Percentiles rank a stretch among this genome's conserved stretches.
Evolutionary conservation across 225 moss, liverwort and hornwort species (phyloP).

Genomic region (Physcomitrium patens): DNA sequence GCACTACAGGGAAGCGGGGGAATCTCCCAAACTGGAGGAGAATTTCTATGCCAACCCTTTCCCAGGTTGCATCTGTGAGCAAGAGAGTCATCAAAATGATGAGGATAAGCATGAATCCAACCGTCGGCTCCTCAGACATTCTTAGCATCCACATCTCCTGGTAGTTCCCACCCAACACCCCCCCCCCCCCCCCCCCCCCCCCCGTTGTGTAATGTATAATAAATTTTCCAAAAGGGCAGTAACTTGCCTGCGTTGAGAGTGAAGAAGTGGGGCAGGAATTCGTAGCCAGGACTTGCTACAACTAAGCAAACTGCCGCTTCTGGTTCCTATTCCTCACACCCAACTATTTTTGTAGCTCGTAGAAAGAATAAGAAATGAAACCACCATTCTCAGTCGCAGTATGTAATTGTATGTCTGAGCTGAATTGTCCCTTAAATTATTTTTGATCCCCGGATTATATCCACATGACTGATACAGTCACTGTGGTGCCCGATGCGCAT

Average conservation of each 20-base stretch:
- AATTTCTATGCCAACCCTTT: constrained; percentile 91
- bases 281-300: constrained; percentile 17
- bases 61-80: constrained; percentile 85
- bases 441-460: neutral
- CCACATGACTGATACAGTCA: neutral
- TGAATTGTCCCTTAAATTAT: neutral
- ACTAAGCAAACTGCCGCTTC: neutral
- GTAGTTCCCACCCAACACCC: neutral
- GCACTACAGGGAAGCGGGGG: constrained; percentile 57
- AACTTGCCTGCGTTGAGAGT: constrained; percentile 5
- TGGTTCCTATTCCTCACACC: neutral
- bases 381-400: neutral
- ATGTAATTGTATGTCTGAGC: neutral
- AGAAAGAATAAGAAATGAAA: constrained; percentile 5
- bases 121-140: constrained; percentile 46
- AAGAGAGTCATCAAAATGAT: constrained; percentile 19
- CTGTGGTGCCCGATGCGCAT: constrained; percentile 10
- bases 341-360: constrained; percentile 36
- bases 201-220: constrained; percentile 15
- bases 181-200: constrained; percentile 13
- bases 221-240: neutral
- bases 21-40: constrained; percentile 76
- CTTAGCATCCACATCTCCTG: neutral
- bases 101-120: constrained; percentile 11
- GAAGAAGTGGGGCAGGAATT: neutral